Evolutionary conservation across 139 green algal genomes (phyloP).

Genomic region (Haematococcus lacustris): DNA sequence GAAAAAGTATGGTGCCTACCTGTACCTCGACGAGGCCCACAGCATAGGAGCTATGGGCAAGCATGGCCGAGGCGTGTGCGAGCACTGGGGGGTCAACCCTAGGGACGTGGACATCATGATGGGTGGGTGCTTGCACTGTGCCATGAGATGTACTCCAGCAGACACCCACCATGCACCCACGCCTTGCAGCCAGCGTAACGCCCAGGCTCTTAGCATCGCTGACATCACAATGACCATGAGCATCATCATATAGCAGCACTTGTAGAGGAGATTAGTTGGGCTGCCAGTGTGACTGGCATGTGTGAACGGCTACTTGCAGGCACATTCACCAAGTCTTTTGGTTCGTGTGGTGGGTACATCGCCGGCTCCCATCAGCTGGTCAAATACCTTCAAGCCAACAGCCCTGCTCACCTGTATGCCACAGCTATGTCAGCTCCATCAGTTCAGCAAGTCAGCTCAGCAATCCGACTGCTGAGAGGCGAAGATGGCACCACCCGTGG

Average conservation of each 20-base stretch:
- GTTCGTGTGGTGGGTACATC: slow-evolving; percentile 91
- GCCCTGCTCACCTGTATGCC: slow-evolving; percentile 77
- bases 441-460: slow-evolving; percentile 64
- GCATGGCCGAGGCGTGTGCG: slow-evolving; percentile 72
- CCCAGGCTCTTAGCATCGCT: too few species aligned
- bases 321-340: slow-evolving; percentile 99
- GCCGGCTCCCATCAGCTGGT: slow-evolving; percentile 62
- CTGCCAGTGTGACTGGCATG: too few species aligned
- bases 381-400: slow-evolving; percentile 58
- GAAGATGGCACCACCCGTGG: slow-evolving; percentile 41
- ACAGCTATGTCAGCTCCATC: slow-evolving; percentile 79
- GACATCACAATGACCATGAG: too few species aligned
- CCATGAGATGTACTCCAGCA: too few species aligned
- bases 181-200: too few species aligned
- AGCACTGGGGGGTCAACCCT: slow-evolving; percentile 84
- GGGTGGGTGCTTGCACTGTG: too few species aligned
- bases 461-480: slow-evolving; percentile 69
- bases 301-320: too few species aligned
- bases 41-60: slow-evolving; percentile 88
- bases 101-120: slow-evolving; percentile 95
- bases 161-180: too few species aligned
- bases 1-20: slow-evolving; percentile 91
- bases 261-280: too few species aligned
- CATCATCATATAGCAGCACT: too few species aligned
- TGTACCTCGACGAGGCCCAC: slow-evolving; percentile 99